Evolutionary conservation across 345 rosid genomes (phyloP).

Genomic region (Eucalyptus erythrocorys): DNA sequence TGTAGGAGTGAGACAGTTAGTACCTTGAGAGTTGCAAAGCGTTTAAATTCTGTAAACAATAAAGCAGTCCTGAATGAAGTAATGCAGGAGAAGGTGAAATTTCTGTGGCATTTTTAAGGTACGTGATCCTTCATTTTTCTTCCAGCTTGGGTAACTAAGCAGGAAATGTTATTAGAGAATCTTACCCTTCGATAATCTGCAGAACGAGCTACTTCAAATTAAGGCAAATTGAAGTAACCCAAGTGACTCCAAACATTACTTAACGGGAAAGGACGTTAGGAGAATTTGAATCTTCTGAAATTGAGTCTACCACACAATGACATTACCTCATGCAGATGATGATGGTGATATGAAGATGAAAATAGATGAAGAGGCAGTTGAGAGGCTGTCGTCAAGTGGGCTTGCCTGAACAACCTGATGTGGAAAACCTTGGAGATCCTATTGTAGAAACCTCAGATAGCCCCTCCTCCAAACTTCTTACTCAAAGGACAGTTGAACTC

Average conservation of each 20-base stretch:
- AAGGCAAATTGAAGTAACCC: constrained; percentile 56
- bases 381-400: constrained; percentile 53
- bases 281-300: constrained; percentile 72
- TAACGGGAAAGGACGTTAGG: constrained; percentile 76
- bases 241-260: constrained; percentile 17
- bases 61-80: constrained; percentile 91
- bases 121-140: constrained; percentile 41
- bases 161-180: background rate
- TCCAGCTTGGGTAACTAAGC: background rate
- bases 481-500: background rate
- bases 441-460: constrained; percentile 4
- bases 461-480: background rate
- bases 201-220: constrained; percentile 82
- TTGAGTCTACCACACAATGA: constrained; percentile 63
- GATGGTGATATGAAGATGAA: constrained; percentile 99
- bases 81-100: constrained; percentile 85
- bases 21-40: constrained; percentile 88
- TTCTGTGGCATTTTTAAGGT: constrained; percentile 47
- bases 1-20: constrained; percentile 90
- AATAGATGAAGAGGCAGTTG: constrained; percentile 93
- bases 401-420: constrained; percentile 30
- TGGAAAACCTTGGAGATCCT: constrained; percentile 11
- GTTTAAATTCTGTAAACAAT: constrained; percentile 87
- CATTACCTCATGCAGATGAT: constrained; percentile 55
- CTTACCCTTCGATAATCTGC: background rate